Evolutionary conservation across 2,329 filamentous ascomycete species (phyloP).

Genomic region (Xylaria hypoxylon): DNA sequence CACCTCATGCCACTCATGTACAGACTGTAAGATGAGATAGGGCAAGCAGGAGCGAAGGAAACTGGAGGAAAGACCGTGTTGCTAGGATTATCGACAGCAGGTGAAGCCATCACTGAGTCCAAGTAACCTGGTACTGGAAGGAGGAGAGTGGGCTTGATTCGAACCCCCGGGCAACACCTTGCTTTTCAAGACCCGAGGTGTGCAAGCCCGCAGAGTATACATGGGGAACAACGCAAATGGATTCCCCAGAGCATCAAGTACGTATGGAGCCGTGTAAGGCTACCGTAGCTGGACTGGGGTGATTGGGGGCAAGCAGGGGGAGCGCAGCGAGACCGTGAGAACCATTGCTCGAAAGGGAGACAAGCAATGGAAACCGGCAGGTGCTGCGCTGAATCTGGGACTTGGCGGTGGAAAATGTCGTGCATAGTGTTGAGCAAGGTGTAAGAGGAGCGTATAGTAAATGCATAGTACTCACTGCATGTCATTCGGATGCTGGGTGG

Average conservation of each 20-base stretch:
- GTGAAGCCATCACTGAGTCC: conserved; percentile 44
- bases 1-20: conserved; percentile 28
- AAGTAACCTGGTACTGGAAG: conserved; percentile 39
- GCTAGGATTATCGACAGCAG: conserved; percentile 25
- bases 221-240: conserved; percentile 15
- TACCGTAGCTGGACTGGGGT: conserved; percentile 24
- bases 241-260: conserved; percentile 19
- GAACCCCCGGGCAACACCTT: conserved; percentile 40
- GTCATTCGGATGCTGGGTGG: conserved; percentile 65
- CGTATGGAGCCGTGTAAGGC: conserved; percentile 26
- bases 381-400: conserved; percentile 24
- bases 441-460: conserved; percentile 52
- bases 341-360: conserved; percentile 19
- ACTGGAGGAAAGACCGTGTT: conserved; percentile 22
- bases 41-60: background rate
- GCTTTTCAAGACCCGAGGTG: conserved; percentile 21
- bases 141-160: conserved; percentile 33
- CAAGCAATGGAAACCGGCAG: conserved; percentile 31
- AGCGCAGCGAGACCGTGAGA: conserved; percentile 25
- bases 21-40: background rate
- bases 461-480: conserved; percentile 67
- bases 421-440: conserved; percentile 31
- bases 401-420: conserved; percentile 31
- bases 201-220: conserved; percentile 19
- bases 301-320: conserved; percentile 14